A percentile compares a stretch with the other conserved stretches of the same genome.
Evolutionary conservation across 768 basidiomycete genomes (phyloP).

Genomic region (Tricholoma furcatifolium): DNA sequence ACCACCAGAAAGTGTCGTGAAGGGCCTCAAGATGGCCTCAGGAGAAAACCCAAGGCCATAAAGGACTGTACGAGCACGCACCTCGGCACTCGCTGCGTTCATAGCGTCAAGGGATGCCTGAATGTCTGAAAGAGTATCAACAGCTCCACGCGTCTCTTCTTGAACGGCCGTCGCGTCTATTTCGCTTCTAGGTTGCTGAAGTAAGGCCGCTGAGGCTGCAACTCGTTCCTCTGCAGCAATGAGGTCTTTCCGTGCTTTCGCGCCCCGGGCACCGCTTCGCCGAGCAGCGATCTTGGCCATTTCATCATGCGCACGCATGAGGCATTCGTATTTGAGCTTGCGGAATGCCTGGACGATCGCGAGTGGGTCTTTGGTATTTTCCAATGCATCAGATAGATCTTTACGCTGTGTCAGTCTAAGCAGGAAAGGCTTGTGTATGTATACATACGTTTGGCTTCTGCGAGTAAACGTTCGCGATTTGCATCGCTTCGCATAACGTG

Average conservation of each 20-base stretch:
- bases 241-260: conserved; percentile 52
- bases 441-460: conserved; percentile 25
- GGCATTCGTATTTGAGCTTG: conserved; percentile 24
- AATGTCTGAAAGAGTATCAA: conserved; percentile 26
- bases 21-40: conserved; percentile 34
- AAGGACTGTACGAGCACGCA: conserved; percentile 51
- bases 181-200: conserved; percentile 22
- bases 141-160: conserved; percentile 21
- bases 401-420: background rate
- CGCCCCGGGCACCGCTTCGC: conserved; percentile 56
- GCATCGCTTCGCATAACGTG: conserved; percentile 45
- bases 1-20: conserved; percentile 56
- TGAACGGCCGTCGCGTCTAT: conserved; percentile 20
- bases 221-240: conserved; percentile 43
- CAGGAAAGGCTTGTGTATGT: conserved; percentile 3
- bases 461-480: conserved; percentile 30
- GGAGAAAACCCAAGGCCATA: conserved; percentile 58
- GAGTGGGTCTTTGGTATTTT: conserved; percentile 24
- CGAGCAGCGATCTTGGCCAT: conserved; percentile 47
- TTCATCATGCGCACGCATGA: conserved; percentile 29
- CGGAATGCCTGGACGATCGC: conserved; percentile 24
- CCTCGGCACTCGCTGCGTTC: conserved; percentile 38
- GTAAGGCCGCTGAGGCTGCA: conserved; percentile 24
- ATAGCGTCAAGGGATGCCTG: conserved; percentile 25
- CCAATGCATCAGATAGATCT: conserved; percentile 22